Percentiles rank a stretch among this genome's conserved stretches.
Conservation (phyloP, 768 basidiomycete species). For the Exidia glandulosa region DNA sequence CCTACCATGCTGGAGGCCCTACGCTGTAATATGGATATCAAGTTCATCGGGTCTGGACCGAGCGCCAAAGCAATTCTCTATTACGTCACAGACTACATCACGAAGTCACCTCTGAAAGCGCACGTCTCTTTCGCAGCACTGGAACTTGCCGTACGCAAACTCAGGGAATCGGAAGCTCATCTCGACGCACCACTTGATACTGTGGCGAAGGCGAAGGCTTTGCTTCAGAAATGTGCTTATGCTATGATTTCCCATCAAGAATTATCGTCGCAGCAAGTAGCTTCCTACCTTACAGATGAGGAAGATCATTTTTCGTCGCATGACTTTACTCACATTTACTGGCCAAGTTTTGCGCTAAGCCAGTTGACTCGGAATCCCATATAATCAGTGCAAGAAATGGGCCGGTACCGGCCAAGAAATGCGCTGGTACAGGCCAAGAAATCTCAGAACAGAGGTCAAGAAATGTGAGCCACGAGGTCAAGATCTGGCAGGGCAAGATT, state of each 20-base stretch:
- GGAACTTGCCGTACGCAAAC: constrained; percentile 1
- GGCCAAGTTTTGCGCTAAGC: constrained; percentile 26
- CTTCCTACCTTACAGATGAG: constrained; percentile 22
- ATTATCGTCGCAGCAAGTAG: constrained; percentile 27
- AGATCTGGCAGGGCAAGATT: no score
- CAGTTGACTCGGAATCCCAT: no score
- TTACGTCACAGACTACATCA: constrained; percentile 30
- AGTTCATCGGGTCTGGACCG: constrained; percentile 23
- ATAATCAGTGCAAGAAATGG: no score
- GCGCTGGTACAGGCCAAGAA: no score
- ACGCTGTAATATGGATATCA: constrained; percentile 20
- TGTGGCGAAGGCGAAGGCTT: constrained; percentile 21
- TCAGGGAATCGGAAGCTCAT: background rate
- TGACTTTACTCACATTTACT: constrained; percentile 22
- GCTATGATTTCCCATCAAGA: constrained; percentile 28
- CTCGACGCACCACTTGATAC: no score
- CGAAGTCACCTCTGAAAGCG: constrained; percentile 16
- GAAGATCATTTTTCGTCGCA: constrained; percentile 30
- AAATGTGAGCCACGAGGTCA: no score
- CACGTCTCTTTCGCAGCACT: constrained; percentile 8
- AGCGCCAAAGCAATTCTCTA: constrained; percentile 22
- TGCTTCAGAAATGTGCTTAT: constrained; percentile 29
- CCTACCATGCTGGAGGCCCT: constrained; percentile 7
- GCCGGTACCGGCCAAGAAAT: no score
- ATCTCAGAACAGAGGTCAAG: no score